Conservation (phyloP, 371 early-diverging fungal species). For the Lichtheimia corymbifera region DNA sequence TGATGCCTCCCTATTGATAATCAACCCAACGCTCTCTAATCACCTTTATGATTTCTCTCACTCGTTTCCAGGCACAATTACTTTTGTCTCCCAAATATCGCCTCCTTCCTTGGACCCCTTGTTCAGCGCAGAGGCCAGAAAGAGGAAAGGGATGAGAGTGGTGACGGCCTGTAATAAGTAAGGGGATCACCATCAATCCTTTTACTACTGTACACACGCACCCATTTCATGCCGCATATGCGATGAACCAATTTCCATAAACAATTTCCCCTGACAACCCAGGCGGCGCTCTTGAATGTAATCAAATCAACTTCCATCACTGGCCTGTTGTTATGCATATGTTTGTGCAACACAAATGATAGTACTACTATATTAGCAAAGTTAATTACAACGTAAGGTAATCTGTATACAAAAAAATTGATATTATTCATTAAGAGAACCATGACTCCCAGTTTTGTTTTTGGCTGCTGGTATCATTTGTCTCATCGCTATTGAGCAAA, state of each 20-base stretch:
- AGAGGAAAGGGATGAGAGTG: neutral
- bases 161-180: neutral
- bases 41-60: neutral
- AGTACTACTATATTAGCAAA: no score
- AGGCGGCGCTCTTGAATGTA: no score
- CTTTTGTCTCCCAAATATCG: neutral
- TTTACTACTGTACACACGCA: no score
- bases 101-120: neutral
- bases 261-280: no score
- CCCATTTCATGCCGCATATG: no score
- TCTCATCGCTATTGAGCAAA: conserved; percentile 50
- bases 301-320: no score
- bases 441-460: conserved; percentile 49
- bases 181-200: conserved; percentile 2
- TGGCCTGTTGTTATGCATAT: no score
- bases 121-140: conserved; percentile 15
- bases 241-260: no score
- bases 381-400: no score
- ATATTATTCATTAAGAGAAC: conserved; percentile 24
- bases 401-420: no score
- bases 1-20: conserved; percentile 12
- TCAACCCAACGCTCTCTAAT: conserved; percentile 8
- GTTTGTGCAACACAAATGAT: no score
- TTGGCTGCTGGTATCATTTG: conserved; percentile 34
- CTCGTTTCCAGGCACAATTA: conserved; percentile 7